Percentiles rank a stretch among this genome's conserved stretches.
These are phyloP conservation scores for Postia placenta DNA, from an alignment of 768 basidiomycete species.

Conservation along the genomic window DNA sequence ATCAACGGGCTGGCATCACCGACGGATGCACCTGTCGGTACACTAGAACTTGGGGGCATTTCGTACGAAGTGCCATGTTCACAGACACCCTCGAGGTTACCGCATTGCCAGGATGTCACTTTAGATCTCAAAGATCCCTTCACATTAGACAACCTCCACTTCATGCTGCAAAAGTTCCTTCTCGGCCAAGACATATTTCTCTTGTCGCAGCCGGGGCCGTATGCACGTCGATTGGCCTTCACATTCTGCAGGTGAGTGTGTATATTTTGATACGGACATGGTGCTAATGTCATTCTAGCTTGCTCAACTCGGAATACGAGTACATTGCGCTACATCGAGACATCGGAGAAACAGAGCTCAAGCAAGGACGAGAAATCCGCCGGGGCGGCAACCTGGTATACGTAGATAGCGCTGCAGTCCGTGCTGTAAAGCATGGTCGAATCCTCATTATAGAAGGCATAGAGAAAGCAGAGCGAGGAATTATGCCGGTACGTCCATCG, in stretches of 20 bases:
- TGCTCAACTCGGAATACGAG: conserved; percentile 66
- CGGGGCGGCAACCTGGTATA: conserved; percentile 58
- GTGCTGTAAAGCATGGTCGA: conserved; percentile 59
- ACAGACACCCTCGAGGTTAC: conserved; percentile 40
- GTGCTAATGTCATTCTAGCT: background rate
- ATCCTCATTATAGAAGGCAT: conserved; percentile 63
- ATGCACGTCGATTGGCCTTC: conserved; percentile 54
- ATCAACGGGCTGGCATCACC: conserved; percentile 39
- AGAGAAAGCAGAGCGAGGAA: conserved; percentile 67
- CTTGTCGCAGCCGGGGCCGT: conserved; percentile 61
- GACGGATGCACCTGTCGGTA: conserved; percentile 39
- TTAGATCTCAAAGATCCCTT: conserved; percentile 47
- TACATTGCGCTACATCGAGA: conserved; percentile 63
- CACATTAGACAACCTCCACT: conserved; percentile 54
- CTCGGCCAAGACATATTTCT: conserved; percentile 65
- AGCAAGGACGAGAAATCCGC: conserved; percentile 63
- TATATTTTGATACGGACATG: background rate
- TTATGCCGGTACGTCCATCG: conserved; percentile 52
- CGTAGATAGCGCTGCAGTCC: conserved; percentile 61
- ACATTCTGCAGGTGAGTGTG: conserved; percentile 50
- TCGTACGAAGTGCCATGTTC: conserved; percentile 48
- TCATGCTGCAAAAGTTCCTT: conserved; percentile 62
- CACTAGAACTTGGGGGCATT: conserved; percentile 51
- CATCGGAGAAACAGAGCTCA: conserved; percentile 67
- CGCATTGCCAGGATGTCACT: conserved; percentile 34